phyloP scores from a whole-genome alignment of 495 filamentous ascomycete species.

The Penicillium dipodomyicola region DNA sequence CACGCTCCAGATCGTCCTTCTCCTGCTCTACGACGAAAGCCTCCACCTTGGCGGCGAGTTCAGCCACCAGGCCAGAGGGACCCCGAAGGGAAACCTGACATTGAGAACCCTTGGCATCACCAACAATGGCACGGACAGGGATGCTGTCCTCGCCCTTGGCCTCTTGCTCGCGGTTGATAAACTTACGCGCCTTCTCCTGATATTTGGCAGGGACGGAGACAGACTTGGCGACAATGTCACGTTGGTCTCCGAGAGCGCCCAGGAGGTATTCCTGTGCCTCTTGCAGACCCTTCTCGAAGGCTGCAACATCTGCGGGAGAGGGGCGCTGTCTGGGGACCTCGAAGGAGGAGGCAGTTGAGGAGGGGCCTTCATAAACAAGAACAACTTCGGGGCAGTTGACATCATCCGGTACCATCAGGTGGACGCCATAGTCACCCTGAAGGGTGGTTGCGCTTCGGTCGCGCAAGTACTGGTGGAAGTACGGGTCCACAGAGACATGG shows the following conservation, averaged over 20 bases:
- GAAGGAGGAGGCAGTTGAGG: slow-evolving; percentile 54
- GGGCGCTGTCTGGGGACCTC: slow-evolving; percentile 65
- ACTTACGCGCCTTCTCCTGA: slow-evolving; percentile 75
- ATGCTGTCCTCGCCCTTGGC: slow-evolving; percentile 61
- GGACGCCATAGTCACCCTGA: slow-evolving; percentile 72
- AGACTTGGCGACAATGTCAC: slow-evolving; percentile 60
- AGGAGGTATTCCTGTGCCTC: slow-evolving; percentile 72
- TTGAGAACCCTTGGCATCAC: slow-evolving; percentile 41
- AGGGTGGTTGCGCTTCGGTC: slow-evolving; percentile 61
- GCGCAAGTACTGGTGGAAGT: slow-evolving; percentile 77
- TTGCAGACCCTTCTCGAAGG: slow-evolving; percentile 66
- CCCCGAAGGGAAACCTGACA: slow-evolving; percentile 69
- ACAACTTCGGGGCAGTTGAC: slow-evolving; percentile 64
- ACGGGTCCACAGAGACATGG: slow-evolving; percentile 72
- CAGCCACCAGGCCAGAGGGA: slow-evolving; percentile 65
- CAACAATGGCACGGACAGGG: slow-evolving; percentile 66
- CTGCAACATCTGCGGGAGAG: slow-evolving; percentile 55
- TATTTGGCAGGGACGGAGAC: slow-evolving; percentile 75
- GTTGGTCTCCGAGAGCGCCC: slow-evolving; percentile 66
- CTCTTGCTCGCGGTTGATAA: slow-evolving; percentile 73
- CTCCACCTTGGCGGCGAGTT: slow-evolving; percentile 64
- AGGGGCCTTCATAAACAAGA: slow-evolving; percentile 77
- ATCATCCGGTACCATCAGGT: slow-evolving; percentile 70
- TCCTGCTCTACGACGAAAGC: slow-evolving; percentile 80
- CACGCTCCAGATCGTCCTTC: slow-evolving; percentile 83